These are phyloP conservation scores for Cercophora newfieldiana DNA, from an alignment of 495 filamentous ascomycete genomes.

Conservation along the genomic window DNA sequence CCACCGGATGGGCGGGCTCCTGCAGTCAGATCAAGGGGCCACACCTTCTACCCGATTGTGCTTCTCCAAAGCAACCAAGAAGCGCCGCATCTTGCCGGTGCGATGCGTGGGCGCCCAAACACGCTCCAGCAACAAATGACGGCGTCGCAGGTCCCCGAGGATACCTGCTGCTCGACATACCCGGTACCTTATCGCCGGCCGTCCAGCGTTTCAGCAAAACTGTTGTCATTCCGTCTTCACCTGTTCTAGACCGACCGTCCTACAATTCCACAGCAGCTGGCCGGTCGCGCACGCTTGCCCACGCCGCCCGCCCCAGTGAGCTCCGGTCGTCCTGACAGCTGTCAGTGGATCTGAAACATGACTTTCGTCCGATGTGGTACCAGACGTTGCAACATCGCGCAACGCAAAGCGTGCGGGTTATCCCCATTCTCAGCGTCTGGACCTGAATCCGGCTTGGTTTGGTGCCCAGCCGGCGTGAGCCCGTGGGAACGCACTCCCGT, in stretches of 20 bases:
- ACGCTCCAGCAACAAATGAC: not conserved
- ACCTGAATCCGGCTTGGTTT: constrained; percentile 11
- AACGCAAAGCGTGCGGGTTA: not conserved
- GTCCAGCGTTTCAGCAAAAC: not conserved
- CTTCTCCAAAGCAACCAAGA: not conserved
- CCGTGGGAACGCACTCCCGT: constrained; percentile 15
- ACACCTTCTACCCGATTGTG: not conserved
- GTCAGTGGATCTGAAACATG: constrained; percentile 19
- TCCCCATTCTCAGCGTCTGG: constrained; percentile 15
- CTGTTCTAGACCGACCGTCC: not conserved
- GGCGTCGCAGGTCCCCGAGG: not conserved
- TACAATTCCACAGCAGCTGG: not conserved
- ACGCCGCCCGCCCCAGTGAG: not conserved
- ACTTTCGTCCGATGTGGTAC: constrained; percentile 10
- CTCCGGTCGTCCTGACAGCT: not conserved
- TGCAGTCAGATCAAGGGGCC: not conserved
- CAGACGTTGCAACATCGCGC: not conserved
- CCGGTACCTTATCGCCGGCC: not conserved
- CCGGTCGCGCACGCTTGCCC: not conserved
- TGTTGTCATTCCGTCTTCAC: not conserved
- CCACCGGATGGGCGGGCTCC: not conserved
- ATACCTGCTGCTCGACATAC: not conserved
- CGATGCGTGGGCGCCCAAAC: constrained; percentile 17
- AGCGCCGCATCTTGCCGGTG: constrained; percentile 7
- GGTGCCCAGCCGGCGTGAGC: constrained; percentile 18